phyloP scores from a whole-genome alignment of 116 monocot species.

The Phalaenopsis hybrid region DNA sequence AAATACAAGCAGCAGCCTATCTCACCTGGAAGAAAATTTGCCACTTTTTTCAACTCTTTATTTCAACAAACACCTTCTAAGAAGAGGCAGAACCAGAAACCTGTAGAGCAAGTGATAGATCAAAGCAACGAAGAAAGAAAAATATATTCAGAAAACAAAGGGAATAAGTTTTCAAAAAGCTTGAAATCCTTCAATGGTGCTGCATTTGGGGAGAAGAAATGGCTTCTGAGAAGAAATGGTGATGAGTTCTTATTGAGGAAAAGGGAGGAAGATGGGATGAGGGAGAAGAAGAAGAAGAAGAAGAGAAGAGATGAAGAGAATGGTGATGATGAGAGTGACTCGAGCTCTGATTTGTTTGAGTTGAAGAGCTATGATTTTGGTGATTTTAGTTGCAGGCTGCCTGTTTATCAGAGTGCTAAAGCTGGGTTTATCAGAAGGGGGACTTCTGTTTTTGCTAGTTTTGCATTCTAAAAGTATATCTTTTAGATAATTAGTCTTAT shows the following conservation, averaged over 20 bases:
- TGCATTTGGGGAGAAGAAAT: background rate
- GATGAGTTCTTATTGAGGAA: background rate
- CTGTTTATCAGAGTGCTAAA: constrained; percentile 8
- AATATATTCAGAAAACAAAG: background rate
- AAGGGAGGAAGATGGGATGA: background rate
- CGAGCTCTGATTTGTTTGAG: constrained; percentile 63
- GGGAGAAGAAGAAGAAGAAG: background rate
- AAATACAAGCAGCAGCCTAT: constrained; percentile 26
- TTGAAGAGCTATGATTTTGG: constrained; percentile 19
- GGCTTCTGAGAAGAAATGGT: background rate
- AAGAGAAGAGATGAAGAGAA: constrained; percentile 17
- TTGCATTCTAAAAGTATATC: background rate
- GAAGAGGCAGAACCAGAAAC: constrained; percentile 17
- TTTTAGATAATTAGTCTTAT: background rate
- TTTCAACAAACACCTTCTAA: constrained; percentile 13
- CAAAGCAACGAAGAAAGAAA: constrained; percentile 6
- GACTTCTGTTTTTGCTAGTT: background rate
- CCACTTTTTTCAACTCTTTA: constrained; percentile 34
- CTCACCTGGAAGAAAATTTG: constrained; percentile 37
- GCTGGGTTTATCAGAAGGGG: background rate
- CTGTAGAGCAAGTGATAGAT: background rate
- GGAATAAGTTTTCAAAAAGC: background rate
- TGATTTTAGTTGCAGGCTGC: constrained; percentile 10
- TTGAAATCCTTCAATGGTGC: background rate
- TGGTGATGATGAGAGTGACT: constrained; percentile 22